phyloP scores from a whole-genome alignment of 2,329 filamentous ascomycete species.

The Emericellopsis atlantica region DNA sequence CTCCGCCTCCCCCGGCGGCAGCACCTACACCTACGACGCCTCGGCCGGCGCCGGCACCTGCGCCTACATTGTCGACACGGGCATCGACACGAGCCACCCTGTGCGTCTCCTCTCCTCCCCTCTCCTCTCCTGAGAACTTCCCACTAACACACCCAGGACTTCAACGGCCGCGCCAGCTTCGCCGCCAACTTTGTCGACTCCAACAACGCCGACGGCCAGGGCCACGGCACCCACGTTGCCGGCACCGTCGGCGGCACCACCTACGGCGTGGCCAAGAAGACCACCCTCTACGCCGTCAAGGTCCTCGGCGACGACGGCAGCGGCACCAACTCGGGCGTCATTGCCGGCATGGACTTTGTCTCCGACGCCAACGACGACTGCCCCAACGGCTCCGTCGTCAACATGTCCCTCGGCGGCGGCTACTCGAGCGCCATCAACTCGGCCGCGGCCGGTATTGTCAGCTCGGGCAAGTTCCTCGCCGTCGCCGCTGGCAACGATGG shows the following conservation, averaged over 20 bases:
- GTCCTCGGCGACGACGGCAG: conserved; percentile 24
- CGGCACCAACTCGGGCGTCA: conserved; percentile 24
- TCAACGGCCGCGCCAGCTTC: conserved; percentile 27
- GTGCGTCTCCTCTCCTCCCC: conserved; percentile 11
- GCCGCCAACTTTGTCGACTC: conserved; percentile 23
- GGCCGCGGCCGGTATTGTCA: conserved; percentile 28
- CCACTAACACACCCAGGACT: conserved; percentile 13
- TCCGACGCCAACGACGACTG: conserved; percentile 17
- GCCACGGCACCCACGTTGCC: conserved; percentile 34
- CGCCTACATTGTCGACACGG: conserved; percentile 32
- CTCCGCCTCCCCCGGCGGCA: conserved; percentile 10
- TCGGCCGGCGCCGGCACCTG: conserved; percentile 24
- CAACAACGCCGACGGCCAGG: conserved; percentile 25
- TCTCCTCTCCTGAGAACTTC: background rate
- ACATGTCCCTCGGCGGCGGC: conserved; percentile 41
- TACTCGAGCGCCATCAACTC: conserved; percentile 31
- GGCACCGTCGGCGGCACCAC: conserved; percentile 28
- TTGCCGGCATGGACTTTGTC: conserved; percentile 31
- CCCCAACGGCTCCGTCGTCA: conserved; percentile 32
- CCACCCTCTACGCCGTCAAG: conserved; percentile 29
- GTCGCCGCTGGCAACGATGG: conserved; percentile 42
- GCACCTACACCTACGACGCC: conserved; percentile 22
- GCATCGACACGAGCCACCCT: conserved; percentile 20
- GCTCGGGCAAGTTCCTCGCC: conserved; percentile 33
- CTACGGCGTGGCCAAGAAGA: conserved; percentile 33